Evolutionary conservation across 1,139 yeast genomes (phyloP), one percentile per base, ranked within the genome.

Genomic region (Suhomyces ambrosiae): DNA sequence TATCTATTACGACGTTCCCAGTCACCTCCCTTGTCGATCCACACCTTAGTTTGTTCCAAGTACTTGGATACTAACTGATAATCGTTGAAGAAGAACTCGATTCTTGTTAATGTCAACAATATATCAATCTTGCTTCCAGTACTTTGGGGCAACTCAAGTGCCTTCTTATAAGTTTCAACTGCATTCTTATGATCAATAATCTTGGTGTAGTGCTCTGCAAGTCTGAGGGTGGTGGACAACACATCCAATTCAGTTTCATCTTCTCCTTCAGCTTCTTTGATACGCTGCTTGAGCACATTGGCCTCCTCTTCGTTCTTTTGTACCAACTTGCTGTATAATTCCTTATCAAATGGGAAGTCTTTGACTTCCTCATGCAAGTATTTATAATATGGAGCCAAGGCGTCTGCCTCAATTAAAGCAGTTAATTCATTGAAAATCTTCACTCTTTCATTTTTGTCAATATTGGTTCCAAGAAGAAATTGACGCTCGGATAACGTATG

Each of bases 1-100:
- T 79, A 88, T 52, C 96, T 74, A 67, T 94, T 92, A 57, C 96
- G 81, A 62, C 98, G 86, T 65, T 94, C 98, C 98, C 99, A 92
- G 61, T 92, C 99, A 42, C 98, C 98, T 36, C 98, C 98, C 55
- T 88, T 85, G 54, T 92, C 98, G 54, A 92, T 88, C 57, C 87
- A 70, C 29, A 68, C 59, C 55, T 85, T 80, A 27, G 84, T 80
- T 49, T 82, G 82, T 40, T 85, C 95, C 53, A 94, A 74, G 56
- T 84, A 82, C 53, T 82, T 80, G 42, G 82, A 76, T 30, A 86
- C 86, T 49, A 78, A 79, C 10, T 68, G 66, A 55, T 80, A 82
- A 65, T 92, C 96, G 55, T 81, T 81, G 60, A 78, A 92, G 64
- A 92, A 90, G 56, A 89, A 83, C 16, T 95, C 97, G 42, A 94